These are phyloP conservation scores for Ascodesmis nigricans DNA, from an alignment of 495 filamentous ascomycete species.

Conservation along the genomic window DNA sequence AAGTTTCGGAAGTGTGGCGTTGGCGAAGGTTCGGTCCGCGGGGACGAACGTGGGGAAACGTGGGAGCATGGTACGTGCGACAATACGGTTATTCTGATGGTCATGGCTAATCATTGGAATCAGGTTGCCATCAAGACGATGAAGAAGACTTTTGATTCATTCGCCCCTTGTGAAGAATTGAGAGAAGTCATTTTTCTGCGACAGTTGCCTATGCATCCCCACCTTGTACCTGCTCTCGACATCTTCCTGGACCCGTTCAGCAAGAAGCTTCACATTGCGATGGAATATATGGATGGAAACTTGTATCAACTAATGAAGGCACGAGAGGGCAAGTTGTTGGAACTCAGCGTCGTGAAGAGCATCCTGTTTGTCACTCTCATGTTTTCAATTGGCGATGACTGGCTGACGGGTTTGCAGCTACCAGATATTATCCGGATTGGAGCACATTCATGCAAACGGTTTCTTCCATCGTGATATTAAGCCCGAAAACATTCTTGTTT, in stretches of 20 bases:
- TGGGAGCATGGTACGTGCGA: constrained; percentile 66
- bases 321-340: constrained; percentile 78
- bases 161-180: constrained; percentile 70
- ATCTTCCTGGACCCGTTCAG: constrained; percentile 94
- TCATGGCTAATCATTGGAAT: constrained; percentile 7
- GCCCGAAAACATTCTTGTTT: constrained; percentile 95
- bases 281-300: constrained; percentile 99
- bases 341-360: constrained; percentile 84
- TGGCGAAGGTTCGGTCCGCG: constrained; percentile 74
- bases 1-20: constrained; percentile 87
- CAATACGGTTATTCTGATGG: background rate
- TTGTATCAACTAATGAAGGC: constrained; percentile 98
- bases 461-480: constrained; percentile 99
- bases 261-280: constrained; percentile 89
- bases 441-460: constrained; percentile 88
- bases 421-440: constrained; percentile 86
- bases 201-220: constrained; percentile 64
- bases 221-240: constrained; percentile 89
- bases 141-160: constrained; percentile 97
- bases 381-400: background rate
- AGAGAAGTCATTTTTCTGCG: constrained; percentile 92
- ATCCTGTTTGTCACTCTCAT: constrained; percentile 33
- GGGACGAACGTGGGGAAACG: constrained; percentile 73
- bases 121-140: constrained; percentile 99
- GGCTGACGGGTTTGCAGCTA: constrained; percentile 26